Percentiles rank a stretch among this genome's conserved stretches.
Conservation (phyloP, 1,284 basidiomycete genomes). For the Malassezia slooffiae region DNA sequence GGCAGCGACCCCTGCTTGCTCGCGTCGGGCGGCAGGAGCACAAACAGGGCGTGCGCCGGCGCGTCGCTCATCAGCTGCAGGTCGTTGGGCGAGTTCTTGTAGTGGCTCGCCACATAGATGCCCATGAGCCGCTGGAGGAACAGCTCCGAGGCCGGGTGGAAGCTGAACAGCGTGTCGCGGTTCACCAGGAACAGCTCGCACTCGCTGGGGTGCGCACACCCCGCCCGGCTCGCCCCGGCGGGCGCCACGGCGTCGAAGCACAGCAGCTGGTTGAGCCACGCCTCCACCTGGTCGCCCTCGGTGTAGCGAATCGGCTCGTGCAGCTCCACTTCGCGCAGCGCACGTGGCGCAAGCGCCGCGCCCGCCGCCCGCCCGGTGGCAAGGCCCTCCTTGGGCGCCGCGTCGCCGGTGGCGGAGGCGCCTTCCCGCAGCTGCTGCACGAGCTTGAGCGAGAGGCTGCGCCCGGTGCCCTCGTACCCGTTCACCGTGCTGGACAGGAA, state of each 20-base stretch:
- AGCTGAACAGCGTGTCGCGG: conserved; percentile 91
- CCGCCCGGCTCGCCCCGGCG: conserved; percentile 17
- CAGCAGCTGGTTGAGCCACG: conserved; percentile 81
- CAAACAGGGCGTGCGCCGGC: conserved; percentile 91
- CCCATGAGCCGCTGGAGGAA: conserved; percentile 99
- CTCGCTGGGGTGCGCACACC: conserved; percentile 69
- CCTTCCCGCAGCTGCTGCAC: conserved; percentile 82
- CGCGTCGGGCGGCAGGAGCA: conserved; percentile 63
- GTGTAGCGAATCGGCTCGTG: conserved; percentile 89
- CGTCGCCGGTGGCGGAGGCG: conserved; percentile 50
- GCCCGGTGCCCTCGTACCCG: conserved; percentile 96
- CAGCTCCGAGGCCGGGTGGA: conserved; percentile 87
- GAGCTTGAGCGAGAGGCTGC: conserved; percentile 91
- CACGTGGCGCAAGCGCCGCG: conserved; percentile 54
- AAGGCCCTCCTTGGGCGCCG: conserved; percentile 30
- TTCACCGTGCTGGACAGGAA: conserved; percentile 98
- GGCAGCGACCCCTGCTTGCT: conserved; percentile 24
- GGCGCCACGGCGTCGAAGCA: conserved; percentile 77
- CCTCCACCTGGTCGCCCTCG: conserved; percentile 76
- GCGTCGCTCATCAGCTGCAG: conserved; percentile 92
- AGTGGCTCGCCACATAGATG: conserved; percentile 90
- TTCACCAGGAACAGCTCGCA: conserved; percentile 95
- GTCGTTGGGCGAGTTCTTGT: conserved; percentile 99
- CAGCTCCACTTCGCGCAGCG: conserved; percentile 84
- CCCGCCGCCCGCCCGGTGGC: conserved; percentile 51